Base-by-base conservation (phyloP, 2,329 filamentous ascomycete species). In the Metarhizium rileyi region DNA sequence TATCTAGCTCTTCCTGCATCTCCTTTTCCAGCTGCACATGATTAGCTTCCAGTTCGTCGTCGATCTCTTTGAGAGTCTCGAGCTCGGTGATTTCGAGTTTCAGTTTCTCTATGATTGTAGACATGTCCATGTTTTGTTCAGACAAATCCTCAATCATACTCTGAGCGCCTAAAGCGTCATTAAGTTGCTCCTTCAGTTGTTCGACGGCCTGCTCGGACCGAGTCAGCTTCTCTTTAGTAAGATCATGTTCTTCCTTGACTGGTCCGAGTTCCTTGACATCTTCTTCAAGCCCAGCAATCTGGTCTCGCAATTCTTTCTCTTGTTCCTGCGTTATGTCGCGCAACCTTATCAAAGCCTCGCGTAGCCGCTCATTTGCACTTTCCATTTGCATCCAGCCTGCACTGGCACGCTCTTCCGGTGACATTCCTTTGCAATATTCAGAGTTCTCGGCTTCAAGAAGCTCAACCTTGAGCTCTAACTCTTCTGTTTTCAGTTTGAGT, bases 1-100 rank as follows among this genome's bases (percentile, higher is more conserved):
- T 86, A 63, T 96, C 90, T 49, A 97, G 80, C 59, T 96, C 90
- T 59, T 94, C 87, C 64, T 95, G 90, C 67, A 98, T 80, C 63
- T 97, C 90, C 65, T 91, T 95, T 64, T 95, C 88, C 33, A 90
- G 87, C 62, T 96, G 90, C 4, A 93, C 80, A 61, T 96, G 90
- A 62, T 95, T 95, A 59, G 88, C 80, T 64, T 96, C 90, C 3
- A 98, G 80, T 67, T 98, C 93, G 60, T 97, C 90, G 58, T 89
- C 94, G 58, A 97, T 82, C 63, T 98, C 91, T 63, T 90, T 90
- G 48, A 97, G 71, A 52, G 80, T 88, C 65, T 96, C 89, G 10
- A 97, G 76, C 56, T 97, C 91, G 54, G 90, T 85, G 53, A 97
- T 86, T 7, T 85, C 82, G 18, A 81, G 81, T 60, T 85, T 85